Evolutionary conservation across 768 basidiomycete species (phyloP), one percentile per base, ranked within the genome.

Genomic region (Naganishia onofrii): DNA sequence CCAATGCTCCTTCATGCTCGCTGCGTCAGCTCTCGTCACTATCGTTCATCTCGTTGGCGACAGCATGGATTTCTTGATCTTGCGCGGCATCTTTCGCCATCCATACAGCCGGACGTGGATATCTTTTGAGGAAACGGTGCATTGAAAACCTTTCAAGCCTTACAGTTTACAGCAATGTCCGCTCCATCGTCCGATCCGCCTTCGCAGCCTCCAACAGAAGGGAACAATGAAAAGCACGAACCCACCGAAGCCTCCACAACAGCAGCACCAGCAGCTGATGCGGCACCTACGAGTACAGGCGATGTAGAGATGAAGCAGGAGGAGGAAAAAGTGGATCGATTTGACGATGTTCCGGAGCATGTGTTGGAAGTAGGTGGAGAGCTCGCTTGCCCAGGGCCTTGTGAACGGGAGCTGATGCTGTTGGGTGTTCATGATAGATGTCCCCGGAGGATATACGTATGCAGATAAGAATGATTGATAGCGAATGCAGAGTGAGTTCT

Each of bases 331-430:
- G 79, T 81, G 55, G 93, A 94, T 79, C 89, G 87, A 54, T 92
- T 91, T 88, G 89, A 88, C 28, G 94, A 97, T 81, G 90, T 98
- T 66, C 93, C 95, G 0, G 89, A 89, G 72, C 92, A 95, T 42
- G 90, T 99, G 74, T 82, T 88, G 81, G 83, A 85, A 36, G 83
- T 93, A 54, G 84, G 84, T 72, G 8, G 44, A 7, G 21, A 46
- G 19, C 28, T 3, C 34, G 46, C 38, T 44, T 7, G n/a, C n/a
- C 0, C 7, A 52, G 1, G 21, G n/a, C 4, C 34, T 8, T 1
- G 10, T 32, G 53, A 23, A 6, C 23, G 38, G 19, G 1, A 23
- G 29, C 19, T 55, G 54, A 23, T 44, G 53, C 31, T 46, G 21
- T n/a, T 21, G 21, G 3, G n/a, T 51, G 63, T 28, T 21, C 8